Evolutionary conservation across 2,329 filamentous ascomycete species (phyloP).

Genomic region (Aspergillus sp.): DNA sequence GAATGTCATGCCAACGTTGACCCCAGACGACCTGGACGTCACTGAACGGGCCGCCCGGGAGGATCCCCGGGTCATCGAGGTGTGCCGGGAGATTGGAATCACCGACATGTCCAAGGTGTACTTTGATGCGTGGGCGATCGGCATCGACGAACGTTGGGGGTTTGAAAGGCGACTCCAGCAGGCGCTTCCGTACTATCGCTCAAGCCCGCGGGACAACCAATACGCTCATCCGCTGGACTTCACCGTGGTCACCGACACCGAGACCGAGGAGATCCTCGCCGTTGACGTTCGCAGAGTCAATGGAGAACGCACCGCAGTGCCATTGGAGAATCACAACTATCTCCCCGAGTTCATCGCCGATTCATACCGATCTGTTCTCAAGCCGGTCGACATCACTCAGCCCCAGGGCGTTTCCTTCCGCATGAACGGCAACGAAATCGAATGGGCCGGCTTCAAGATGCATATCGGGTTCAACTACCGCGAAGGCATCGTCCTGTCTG

Average conservation of each 20-base stretch:
- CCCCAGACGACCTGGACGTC: conserved; percentile 25
- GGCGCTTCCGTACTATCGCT: conserved; percentile 25
- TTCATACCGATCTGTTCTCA: conserved; percentile 16
- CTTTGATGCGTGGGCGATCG: conserved; percentile 29
- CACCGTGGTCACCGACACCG: conserved; percentile 17
- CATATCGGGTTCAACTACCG: conserved; percentile 42
- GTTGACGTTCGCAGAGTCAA: conserved; percentile 18
- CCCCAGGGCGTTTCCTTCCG: conserved; percentile 21
- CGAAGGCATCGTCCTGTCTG: conserved; percentile 49
- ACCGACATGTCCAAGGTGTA: conserved; percentile 27
- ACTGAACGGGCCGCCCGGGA: conserved; percentile 24
- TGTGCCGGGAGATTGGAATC: conserved; percentile 27
- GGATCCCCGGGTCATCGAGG: conserved; percentile 23
- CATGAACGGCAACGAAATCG: conserved; percentile 20
- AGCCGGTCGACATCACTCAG: conserved; percentile 20
- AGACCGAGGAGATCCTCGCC: conserved; percentile 19
- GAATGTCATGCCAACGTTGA: conserved; percentile 40
- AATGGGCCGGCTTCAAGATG: conserved; percentile 25
- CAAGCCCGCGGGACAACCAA: conserved; percentile 20
- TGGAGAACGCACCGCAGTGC: conserved; percentile 14
- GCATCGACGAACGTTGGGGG: conserved; percentile 27
- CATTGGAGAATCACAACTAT: conserved; percentile 18
- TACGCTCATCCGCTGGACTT: conserved; percentile 24
- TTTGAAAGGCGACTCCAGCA: conserved; percentile 25
- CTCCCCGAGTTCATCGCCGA: conserved; percentile 19